A percentile compares a stretch with the other conserved stretches of the same genome.
phyloP scores from a whole-genome alignment of 1,139 yeast genomes.

The Protomyces macrosporus region DNA sequence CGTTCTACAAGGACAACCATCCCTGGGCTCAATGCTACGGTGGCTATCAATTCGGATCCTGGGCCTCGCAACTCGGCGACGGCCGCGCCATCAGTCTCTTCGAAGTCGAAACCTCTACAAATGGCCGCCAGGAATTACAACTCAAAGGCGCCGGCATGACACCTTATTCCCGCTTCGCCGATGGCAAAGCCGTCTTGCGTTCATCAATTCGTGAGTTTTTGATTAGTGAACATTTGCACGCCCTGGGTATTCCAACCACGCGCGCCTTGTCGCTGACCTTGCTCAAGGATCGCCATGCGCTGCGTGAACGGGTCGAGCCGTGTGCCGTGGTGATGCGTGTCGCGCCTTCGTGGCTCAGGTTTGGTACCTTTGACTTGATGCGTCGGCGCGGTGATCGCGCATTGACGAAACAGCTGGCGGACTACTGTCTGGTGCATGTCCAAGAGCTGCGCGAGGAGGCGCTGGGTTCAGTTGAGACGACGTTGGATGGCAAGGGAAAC shows the following conservation, averaged over 20 bases:
- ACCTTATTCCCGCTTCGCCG: constrained; percentile 90
- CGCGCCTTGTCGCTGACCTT: constrained; percentile 69
- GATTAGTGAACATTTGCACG: constrained; percentile 73
- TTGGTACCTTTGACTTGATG: constrained; percentile 86
- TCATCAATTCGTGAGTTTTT: constrained; percentile 84
- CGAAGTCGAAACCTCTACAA: constrained; percentile 49
- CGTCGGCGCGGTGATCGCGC: constrained; percentile 65
- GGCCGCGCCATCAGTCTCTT: constrained; percentile 83
- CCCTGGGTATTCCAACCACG: constrained; percentile 81
- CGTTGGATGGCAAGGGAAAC: constrained; percentile 45
- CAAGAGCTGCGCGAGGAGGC: constrained; percentile 45
- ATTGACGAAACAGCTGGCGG: constrained; percentile 59
- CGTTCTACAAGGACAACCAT: constrained; percentile 43
- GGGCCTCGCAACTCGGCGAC: constrained; percentile 97
- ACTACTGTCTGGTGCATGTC: constrained; percentile 66
- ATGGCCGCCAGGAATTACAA: constrained; percentile 59
- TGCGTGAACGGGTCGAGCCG: constrained; percentile 59
- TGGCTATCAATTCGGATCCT: constrained; percentile 92
- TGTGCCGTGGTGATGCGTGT: constrained; percentile 83
- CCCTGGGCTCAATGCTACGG: constrained; percentile 93
- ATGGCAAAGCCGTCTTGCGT: constrained; percentile 87
- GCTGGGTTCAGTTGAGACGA: constrained; percentile 15
- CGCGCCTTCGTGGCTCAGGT: constrained; percentile 79
- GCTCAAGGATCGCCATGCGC: constrained; percentile 72
- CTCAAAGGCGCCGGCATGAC: constrained; percentile 84